Evolutionary conservation across 148 eudicot species (phyloP).

Genomic region (Tetragonia tetragonoides): DNA sequence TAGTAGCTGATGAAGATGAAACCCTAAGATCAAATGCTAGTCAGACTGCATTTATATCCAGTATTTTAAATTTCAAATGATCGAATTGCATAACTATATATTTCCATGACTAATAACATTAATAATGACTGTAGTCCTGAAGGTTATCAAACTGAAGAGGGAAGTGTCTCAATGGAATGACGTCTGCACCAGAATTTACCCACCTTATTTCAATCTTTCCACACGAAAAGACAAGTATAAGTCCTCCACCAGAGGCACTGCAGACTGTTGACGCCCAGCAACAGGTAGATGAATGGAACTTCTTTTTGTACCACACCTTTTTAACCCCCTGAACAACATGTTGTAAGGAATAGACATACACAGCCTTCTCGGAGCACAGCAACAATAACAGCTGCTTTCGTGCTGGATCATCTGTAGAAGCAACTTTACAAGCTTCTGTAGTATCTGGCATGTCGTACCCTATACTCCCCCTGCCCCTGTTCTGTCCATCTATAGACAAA

Average conservation of each 20-base stretch:
- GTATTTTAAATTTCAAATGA: too few species aligned
- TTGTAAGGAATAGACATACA: conserved; percentile 65
- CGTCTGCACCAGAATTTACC: background rate
- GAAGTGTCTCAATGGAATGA: background rate
- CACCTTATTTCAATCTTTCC: conserved; percentile 89
- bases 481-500: conserved; percentile 43
- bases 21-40: too few species aligned
- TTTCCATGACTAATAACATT: too few species aligned
- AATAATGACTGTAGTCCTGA: too few species aligned
- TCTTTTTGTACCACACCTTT: conserved; percentile 83
- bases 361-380: conserved; percentile 87
- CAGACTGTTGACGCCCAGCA: conserved; percentile 75
- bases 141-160: background rate
- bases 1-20: too few species aligned
- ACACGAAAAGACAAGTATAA: conserved; percentile 64
- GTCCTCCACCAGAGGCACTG: conserved; percentile 51
- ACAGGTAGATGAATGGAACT: conserved; percentile 67
- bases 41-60: too few species aligned
- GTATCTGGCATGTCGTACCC: conserved; percentile 21
- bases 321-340: conserved; percentile 79
- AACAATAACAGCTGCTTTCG: conserved; percentile 48
- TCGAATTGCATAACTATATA: too few species aligned
- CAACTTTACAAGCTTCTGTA: conserved; percentile 34
- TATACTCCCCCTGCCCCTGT: conserved; percentile 19
- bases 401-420: conserved; percentile 39